These are phyloP conservation scores for Fraxinus sp. DNA, from an alignment of 305 asterid genomes.

Conservation along the genomic window DNA sequence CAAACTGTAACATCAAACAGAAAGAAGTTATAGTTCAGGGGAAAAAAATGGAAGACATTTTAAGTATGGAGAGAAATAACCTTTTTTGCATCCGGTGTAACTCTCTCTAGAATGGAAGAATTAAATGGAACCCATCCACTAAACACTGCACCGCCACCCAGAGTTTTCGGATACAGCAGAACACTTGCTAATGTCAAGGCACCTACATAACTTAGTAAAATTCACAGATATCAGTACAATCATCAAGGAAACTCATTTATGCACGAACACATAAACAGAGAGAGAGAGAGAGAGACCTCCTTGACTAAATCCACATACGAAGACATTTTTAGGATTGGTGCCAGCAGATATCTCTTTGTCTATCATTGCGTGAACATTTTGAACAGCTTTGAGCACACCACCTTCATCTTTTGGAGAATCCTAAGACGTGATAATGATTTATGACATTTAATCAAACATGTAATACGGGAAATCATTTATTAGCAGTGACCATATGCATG, in stretches of 20 bases:
- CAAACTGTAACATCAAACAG: neutral
- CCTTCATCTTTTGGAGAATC: conserved; percentile 76
- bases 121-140: conserved; percentile 96
- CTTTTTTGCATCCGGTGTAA: conserved; percentile 73
- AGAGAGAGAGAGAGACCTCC: conserved; percentile 57
- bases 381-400: conserved; percentile 69
- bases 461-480: neutral
- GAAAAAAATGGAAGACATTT: neutral
- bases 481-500: conserved; percentile 11
- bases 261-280: neutral
- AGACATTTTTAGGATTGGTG: conserved; percentile 61
- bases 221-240: conserved; percentile 9
- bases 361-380: conserved; percentile 69
- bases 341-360: conserved; percentile 84
- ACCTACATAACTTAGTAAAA: conserved; percentile 41
- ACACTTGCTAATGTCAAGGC: conserved; percentile 91
- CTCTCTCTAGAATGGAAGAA: conserved; percentile 54
- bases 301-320: conserved; percentile 94
- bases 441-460: neutral
- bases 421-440: conserved; percentile 34
- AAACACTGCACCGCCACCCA: conserved; percentile 94
- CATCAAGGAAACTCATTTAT: neutral
- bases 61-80: conserved; percentile 32
- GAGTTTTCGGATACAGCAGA: conserved; percentile 73
- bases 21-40: neutral